Base-by-base conservation (phyloP, 1,284 basidiomycete species). In the Irpex rosettiformis region DNA sequence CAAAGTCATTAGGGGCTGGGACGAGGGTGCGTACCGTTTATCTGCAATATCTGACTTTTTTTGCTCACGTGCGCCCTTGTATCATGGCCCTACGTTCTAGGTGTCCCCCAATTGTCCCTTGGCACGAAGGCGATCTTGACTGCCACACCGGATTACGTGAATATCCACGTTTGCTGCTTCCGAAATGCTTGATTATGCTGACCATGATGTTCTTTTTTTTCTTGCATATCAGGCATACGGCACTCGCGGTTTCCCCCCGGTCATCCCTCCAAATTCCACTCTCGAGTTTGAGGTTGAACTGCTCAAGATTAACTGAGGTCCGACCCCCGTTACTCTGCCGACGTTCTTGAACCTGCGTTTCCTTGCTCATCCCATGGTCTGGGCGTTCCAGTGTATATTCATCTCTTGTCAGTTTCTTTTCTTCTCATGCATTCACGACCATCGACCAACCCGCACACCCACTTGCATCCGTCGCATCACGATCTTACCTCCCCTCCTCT, bases 1-100 rank as follows among this genome's bases (percentile, higher is more conserved):
- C 37, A 86, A 86, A 71, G 92, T 94, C 57, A 94, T 94, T 76
- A 88, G 81, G 72, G 93, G 93, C 45, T 96, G 93, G 93, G 93
- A 96, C 70, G 92, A 94, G 75, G 92, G 93, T 91, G 68, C 70
- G 79, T 75, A 27, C n/a, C 8, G n/a, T 24, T 33, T 40, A 22
- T 45, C 21, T 29, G 42, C 27, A 27, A 52, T 22, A 56, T 55
- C 33, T 33, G 3, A 30, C 21, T 40, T 42, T 13, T 42, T 18
- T 37, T 40, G 57, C 61, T 51, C 25, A 61, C 61, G 48, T 51
- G 25, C 48, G 18, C 33, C 33, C 16, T 56, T 48, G 18, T 60
- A 45, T 58, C 47, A 66, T 68, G n/a, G n/a, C n/a, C n/a, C n/a
- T n/a, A n/a, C n/a, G n/a, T n/a, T n/a, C n/a, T 66, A 91, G 89